phyloP scores from a whole-genome alignment of 2,329 filamentous ascomycete species.

The Pseudogymnoascus pannorum region DNA sequence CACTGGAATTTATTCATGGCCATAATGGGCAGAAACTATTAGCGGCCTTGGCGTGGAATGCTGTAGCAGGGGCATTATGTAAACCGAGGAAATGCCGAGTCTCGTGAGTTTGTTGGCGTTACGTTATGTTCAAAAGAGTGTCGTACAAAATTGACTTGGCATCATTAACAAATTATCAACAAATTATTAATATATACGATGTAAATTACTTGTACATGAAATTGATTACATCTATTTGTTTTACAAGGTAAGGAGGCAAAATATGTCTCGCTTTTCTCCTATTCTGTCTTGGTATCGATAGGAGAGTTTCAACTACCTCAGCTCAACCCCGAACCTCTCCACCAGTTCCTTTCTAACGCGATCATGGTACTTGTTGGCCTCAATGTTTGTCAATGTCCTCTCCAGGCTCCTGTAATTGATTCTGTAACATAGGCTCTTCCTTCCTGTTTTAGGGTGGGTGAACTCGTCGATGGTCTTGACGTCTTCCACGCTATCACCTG shows the following conservation, averaged over 20 bases:
- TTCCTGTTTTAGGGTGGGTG: constrained; percentile 74
- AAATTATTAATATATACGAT: constrained; percentile 5
- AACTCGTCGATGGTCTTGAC: constrained; percentile 81
- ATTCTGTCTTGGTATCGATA: background rate
- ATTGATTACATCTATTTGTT: constrained; percentile 3
- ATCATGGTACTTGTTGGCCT: constrained; percentile 71
- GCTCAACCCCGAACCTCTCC: constrained; percentile 67
- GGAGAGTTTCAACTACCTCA: constrained; percentile 44
- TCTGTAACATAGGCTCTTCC: constrained; percentile 82
- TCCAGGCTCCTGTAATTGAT: constrained; percentile 92
- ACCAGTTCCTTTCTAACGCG: constrained; percentile 59
- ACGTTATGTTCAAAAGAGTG: background rate
- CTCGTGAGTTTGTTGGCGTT: background rate
- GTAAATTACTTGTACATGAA: background rate
- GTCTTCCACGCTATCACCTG: constrained; percentile 80
- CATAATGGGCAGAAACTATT: constrained; percentile 7
- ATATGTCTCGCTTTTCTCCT: background rate
- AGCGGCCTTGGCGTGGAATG: constrained; percentile 6
- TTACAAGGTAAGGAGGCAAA: background rate
- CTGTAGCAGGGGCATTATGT: constrained; percentile 2
- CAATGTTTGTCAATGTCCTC: constrained; percentile 76
- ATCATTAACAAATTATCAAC: background rate
- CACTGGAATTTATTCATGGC: background rate
- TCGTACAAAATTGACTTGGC: background rate
- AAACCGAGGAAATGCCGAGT: constrained; percentile 6